Percentiles rank a stretch among this genome's conserved stretches.
Evolutionary conservation across 179 eudicot genomes (phyloP).

Genomic region (Amaranthus tricolor): DNA sequence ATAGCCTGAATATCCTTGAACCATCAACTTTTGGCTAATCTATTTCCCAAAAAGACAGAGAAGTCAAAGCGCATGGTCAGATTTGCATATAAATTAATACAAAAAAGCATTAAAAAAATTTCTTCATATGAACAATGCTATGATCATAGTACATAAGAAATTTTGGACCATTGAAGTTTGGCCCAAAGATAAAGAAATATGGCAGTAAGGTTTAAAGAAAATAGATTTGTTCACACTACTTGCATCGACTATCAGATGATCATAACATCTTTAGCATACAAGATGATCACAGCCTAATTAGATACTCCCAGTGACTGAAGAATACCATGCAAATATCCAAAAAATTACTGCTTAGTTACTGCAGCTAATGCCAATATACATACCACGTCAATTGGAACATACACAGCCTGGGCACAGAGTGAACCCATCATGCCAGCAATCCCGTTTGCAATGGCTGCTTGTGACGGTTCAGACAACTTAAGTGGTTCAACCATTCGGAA

Average conservation of each 20-base stretch:
- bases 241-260: too few species aligned
- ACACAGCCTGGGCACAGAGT: conserved; percentile 77
- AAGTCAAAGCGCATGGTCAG: not conserved
- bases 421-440: conserved; percentile 92
- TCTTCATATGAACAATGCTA: not conserved
- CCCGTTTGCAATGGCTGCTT: conserved; percentile 97
- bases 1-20: conserved; percentile 97
- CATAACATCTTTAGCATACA: too few species aligned
- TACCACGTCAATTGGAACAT: conserved; percentile 98
- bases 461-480: conserved; percentile 72
- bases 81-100: not conserved
- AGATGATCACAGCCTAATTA: not conserved
- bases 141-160: not conserved
- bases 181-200: not conserved
- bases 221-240: not conserved
- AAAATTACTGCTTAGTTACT: not conserved
- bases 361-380: conserved; percentile 16
- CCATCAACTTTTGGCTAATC: conserved; percentile 98
- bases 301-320: not conserved
- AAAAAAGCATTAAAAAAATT: not conserved
- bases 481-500: conserved; percentile 76
- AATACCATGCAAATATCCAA: not conserved
- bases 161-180: not conserved
- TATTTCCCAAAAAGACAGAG: conserved; percentile 19
- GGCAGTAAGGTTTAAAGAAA: not conserved